A percentile compares a stretch with the other conserved stretches of the same genome.
Conservation (phyloP, 2,329 filamentous ascomycete genomes). For the Cladosporium cucumerinum region DNA sequence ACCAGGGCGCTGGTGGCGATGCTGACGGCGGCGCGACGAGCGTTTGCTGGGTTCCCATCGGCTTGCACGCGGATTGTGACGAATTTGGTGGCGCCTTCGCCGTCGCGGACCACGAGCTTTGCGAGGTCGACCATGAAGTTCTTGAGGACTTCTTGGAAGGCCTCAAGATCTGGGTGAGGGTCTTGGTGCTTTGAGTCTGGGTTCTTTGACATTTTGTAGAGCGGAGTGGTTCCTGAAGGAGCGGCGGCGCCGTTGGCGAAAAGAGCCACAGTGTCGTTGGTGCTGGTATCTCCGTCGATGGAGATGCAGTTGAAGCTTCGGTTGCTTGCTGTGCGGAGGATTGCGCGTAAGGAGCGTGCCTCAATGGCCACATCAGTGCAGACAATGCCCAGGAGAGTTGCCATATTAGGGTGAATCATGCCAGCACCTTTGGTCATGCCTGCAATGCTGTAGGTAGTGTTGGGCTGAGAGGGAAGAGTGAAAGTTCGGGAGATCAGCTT, state of each 20-base stretch:
- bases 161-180: slow-evolving; percentile 57
- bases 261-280: slow-evolving; percentile 91
- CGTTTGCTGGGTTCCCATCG: slow-evolving; percentile 40
- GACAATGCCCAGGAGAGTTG: slow-evolving; percentile 85
- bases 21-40: slow-evolving; percentile 75
- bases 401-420: slow-evolving; percentile 99
- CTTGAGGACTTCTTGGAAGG: slow-evolving; percentile 68
- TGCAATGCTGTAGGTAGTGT: slow-evolving; percentile 74
- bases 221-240: slow-evolving; percentile 20
- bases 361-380: slow-evolving; percentile 86
- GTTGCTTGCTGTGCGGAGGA: slow-evolving; percentile 72
- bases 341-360: slow-evolving; percentile 60
- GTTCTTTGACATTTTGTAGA: neutral
- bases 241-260: slow-evolving; percentile 88
- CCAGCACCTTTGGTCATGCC: slow-evolving; percentile 98
- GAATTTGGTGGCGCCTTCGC: slow-evolving; percentile 97
- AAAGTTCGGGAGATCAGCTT: slow-evolving; percentile 88
- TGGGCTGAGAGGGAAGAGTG: slow-evolving; percentile 73
- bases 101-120: slow-evolving; percentile 90
- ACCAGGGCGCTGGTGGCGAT: slow-evolving; percentile 91
- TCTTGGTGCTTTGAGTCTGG: slow-evolving; percentile 41
- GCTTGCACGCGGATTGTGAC: slow-evolving; percentile 75
- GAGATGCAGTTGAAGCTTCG: slow-evolving; percentile 95
- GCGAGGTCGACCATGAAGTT: slow-evolving; percentile 79
- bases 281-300: slow-evolving; percentile 94